These are phyloP conservation scores for Annulohypoxylon stygium DNA, from an alignment of 495 filamentous ascomycete genomes.

Conservation along the genomic window DNA sequence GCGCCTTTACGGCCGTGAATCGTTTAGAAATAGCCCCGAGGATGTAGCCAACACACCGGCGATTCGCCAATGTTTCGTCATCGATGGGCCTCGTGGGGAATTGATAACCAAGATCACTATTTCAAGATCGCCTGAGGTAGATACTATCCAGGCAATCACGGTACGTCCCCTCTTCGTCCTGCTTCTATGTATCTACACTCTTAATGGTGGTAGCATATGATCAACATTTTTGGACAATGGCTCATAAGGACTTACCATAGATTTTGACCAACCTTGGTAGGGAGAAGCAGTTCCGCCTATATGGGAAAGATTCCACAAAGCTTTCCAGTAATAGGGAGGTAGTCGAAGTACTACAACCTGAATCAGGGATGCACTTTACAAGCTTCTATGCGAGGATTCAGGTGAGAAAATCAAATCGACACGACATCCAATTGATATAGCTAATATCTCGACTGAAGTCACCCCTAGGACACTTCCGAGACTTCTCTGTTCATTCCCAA, in stretches of 20 bases:
- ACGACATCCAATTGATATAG: background rate
- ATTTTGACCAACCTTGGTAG: conserved; percentile 22
- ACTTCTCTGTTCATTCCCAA: conserved; percentile 10
- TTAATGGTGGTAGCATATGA: background rate
- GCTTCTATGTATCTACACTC: background rate
- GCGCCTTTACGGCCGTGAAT: conserved; percentile 18
- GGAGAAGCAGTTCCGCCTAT: conserved; percentile 11
- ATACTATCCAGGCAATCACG: conserved; percentile 4
- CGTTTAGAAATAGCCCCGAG: background rate
- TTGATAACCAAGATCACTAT: conserved; percentile 9
- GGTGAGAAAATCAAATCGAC: background rate
- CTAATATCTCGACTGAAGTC: background rate
- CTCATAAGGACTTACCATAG: background rate
- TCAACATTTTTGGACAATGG: background rate
- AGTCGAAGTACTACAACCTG: background rate
- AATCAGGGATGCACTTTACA: conserved; percentile 6
- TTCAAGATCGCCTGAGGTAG: background rate
- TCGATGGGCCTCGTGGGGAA: conserved; percentile 13
- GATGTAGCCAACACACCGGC: background rate
- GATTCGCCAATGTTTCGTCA: conserved; percentile 5
- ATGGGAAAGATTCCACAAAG: conserved; percentile 7
- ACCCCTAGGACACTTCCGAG: conserved; percentile 11
- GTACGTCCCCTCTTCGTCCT: background rate
- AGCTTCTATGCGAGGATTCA: conserved; percentile 12
- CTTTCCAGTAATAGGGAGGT: background rate